phyloP scores from a whole-genome alignment of 768 basidiomycete species.

The Naganishia vaughanmartiniae region DNA sequence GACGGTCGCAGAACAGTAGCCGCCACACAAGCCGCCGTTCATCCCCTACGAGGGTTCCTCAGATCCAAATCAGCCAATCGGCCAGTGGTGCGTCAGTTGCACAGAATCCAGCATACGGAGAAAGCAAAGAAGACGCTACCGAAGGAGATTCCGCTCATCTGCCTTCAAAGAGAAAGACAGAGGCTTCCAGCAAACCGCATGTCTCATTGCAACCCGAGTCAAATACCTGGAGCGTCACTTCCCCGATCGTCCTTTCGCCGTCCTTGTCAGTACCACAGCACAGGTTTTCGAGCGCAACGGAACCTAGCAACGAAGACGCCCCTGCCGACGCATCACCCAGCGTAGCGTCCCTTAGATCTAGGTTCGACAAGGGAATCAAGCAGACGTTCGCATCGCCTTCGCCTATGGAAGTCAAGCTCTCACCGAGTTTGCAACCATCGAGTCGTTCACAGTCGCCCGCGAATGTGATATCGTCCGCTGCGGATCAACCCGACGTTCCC shows the following conservation, averaged over 20 bases:
- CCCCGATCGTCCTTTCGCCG: conserved; percentile 5
- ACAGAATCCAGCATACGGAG: neutral
- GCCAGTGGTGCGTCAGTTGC: neutral
- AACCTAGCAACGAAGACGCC: neutral
- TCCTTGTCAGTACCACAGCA: neutral
- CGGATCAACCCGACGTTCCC: neutral
- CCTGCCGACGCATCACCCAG: neutral
- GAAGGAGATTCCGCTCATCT: neutral
- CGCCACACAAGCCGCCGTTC: neutral
- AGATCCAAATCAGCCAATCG: neutral
- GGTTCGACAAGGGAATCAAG: neutral
- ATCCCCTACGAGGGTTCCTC: neutral
- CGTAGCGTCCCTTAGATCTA: conserved; percentile 2
- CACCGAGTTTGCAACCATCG: neutral
- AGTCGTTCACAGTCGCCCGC: conserved; percentile 3
- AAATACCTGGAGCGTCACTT: neutral
- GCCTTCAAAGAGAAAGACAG: neutral
- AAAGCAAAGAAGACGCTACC: neutral
- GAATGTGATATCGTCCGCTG: neutral
- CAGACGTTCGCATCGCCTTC: neutral
- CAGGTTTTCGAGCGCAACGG: neutral
- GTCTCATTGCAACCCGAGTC: neutral
- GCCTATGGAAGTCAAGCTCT: neutral
- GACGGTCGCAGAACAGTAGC: neutral
- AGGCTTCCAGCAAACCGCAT: neutral